Base-by-base conservation (phyloP, 306 rosid genomes). In the Crotalaria pallida region DNA sequence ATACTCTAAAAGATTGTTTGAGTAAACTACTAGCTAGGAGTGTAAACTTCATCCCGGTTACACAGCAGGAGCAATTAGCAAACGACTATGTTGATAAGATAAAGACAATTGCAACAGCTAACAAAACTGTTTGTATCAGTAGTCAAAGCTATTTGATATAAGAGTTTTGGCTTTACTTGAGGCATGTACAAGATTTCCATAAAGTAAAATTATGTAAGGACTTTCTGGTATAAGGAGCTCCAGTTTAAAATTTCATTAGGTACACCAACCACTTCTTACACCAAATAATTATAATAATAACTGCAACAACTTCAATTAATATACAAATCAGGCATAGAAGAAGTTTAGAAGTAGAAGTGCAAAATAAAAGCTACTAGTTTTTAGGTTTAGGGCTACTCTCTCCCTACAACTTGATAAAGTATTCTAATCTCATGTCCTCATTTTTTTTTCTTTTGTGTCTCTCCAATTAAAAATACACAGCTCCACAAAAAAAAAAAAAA, bases 381-480 rank as follows among this genome's bases (percentile, higher is more conserved):
- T 67, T n/a, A n/a, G n/a, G n/a, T n/a, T n/a, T n/a, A n/a, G 55
- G 74, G n/a, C 67, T 48, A 71, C 6, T 43, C 7, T 34, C 24
- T 47, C 45, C 34, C 62, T 47, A 76, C 43, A 60, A 49, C 45
- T 60, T 26, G 48, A 24, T 4, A 27, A 31, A 36, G 41, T 10
- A 34, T 7, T 34, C 7, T 7, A 34, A 34, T 34, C 41, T 34
- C 40, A 34, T 34, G 41, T 34, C 41, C 3, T 34, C 7, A 5
- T 34, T 7, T 31, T 34, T 8, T 34, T 11, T 34, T 7, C 36
- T 31, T 31, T 3, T 26, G 2, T 26, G n/a, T n/a, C 36, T 6
- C 36, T 31, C 36, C 6, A 6, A 34, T 34, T 8, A 34, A 34
- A 31, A 31, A 0, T 31, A 4, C 36, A 31, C 6, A 31, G 6